Percentiles rank a stretch among this genome's conserved stretches.
phyloP scores from a whole-genome alignment of 257 asterid species.

The Ehretia macrophylla region DNA sequence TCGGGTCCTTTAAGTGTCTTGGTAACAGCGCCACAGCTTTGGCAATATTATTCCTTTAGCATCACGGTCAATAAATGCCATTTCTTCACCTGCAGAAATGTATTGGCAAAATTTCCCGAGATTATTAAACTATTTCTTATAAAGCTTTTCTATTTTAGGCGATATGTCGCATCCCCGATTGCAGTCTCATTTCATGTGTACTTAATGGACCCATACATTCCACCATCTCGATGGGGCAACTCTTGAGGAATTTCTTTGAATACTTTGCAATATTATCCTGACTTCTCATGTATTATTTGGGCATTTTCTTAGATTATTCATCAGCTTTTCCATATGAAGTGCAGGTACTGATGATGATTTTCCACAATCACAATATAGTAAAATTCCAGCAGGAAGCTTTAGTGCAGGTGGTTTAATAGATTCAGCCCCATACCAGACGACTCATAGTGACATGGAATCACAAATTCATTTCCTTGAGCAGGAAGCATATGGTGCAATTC shows the following conservation, averaged over 20 bases:
- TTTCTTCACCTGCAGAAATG: neutral
- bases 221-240: no score
- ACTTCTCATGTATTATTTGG: neutral
- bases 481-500: slow-evolving; percentile 90
- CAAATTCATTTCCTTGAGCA: slow-evolving; percentile 93
- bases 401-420: slow-evolving; percentile 43
- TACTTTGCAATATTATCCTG: neutral
- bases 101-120: no score
- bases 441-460: slow-evolving; percentile 67
- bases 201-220: neutral
- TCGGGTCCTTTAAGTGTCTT: no score
- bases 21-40: no score
- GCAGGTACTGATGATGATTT: slow-evolving; percentile 56
- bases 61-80: neutral
- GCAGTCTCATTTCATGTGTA: no score
- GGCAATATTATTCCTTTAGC: no score
- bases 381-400: slow-evolving; percentile 40
- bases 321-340: slow-evolving; percentile 17
- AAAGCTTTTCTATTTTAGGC: no score
- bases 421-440: slow-evolving; percentile 46
- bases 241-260: no score
- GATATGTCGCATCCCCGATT: no score
- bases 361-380: slow-evolving; percentile 40
- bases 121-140: no score
- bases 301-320: neutral